These are phyloP conservation scores for Gastrodia elata DNA, from an alignment of 106 monocot genomes.

Conservation along the genomic window DNA sequence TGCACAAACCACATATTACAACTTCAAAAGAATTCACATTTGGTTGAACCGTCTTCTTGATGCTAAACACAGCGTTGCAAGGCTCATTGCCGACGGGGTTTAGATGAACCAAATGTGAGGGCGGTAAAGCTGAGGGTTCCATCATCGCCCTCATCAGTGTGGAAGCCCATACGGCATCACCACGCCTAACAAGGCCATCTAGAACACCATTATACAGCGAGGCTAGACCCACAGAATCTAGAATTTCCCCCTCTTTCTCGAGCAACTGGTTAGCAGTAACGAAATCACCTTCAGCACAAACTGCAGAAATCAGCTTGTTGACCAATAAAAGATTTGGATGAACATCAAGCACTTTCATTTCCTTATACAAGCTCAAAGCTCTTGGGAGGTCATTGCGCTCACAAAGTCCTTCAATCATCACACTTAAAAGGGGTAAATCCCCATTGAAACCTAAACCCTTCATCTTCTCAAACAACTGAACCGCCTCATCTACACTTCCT, in stretches of 20 bases:
- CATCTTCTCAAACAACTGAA: conserved; percentile 63
- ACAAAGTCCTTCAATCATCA: conserved; percentile 55
- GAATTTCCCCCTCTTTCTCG: conserved; percentile 26
- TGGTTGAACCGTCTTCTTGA: conserved; percentile 30
- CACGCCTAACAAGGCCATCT: conserved; percentile 38
- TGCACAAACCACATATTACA: conserved; percentile 57
- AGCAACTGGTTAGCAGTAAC: conserved; percentile 24
- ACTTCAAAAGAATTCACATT: conserved; percentile 57
- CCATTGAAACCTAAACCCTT: conserved; percentile 38
- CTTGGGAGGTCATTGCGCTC: conserved; percentile 29
- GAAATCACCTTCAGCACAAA: conserved; percentile 42
- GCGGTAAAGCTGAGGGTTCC: conserved; percentile 4
- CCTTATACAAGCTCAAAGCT: conserved; percentile 40
- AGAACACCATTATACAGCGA: conserved; percentile 56
- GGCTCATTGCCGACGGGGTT: neutral
- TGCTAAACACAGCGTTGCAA: conserved; percentile 9
- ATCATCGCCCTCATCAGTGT: conserved; percentile 44
- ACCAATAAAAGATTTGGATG: conserved; percentile 36
- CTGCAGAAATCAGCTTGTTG: conserved; percentile 35
- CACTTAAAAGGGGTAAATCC: conserved; percentile 42
- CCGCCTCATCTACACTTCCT: conserved; percentile 38
- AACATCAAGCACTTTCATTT: conserved; percentile 50
- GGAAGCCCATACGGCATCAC: conserved; percentile 37
- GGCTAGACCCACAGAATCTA: conserved; percentile 19
- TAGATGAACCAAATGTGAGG: neutral